phyloP scores from a whole-genome alignment of 2,329 filamentous ascomycete species.

The Arthrobotrys sphaeroides region DNA sequence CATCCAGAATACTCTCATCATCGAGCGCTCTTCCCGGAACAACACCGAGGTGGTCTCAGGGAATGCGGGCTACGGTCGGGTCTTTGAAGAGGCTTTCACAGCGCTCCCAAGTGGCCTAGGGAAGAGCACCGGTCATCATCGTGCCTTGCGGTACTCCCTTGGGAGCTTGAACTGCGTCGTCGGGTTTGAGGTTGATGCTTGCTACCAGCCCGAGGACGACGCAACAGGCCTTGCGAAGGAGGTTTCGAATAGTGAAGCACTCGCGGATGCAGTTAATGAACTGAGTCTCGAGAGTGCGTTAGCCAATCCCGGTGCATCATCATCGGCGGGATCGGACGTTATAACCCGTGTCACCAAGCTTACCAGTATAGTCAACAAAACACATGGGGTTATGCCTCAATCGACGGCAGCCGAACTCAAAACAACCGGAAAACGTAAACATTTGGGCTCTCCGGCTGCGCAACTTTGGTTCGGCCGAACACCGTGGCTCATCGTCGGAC shows the following conservation, averaged over 20 bases:
- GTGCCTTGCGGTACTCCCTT: slow-evolving; percentile 57
- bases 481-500: slow-evolving; percentile 52
- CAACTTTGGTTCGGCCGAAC: slow-evolving; percentile 58
- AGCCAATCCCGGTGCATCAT: no score
- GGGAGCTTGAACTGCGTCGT: slow-evolving; percentile 58
- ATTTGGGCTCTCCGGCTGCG: slow-evolving; percentile 45
- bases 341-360: neutral
- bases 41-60: slow-evolving; percentile 35
- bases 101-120: slow-evolving; percentile 54
- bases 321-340: neutral
- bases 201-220: slow-evolving; percentile 6
- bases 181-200: slow-evolving; percentile 59
- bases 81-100: slow-evolving; percentile 59
- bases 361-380: neutral
- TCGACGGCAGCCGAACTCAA: slow-evolving; percentile 56
- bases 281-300: no score
- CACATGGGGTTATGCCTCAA: slow-evolving; percentile 41
- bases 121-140: slow-evolving; percentile 56
- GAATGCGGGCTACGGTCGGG: slow-evolving; percentile 59
- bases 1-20: slow-evolving; percentile 59
- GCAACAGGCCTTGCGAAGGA: no score
- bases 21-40: slow-evolving; percentile 58
- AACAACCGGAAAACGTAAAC: slow-evolving; percentile 11
- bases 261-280: neutral
- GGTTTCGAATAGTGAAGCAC: no score